Conservation (phyloP, 164 flowering plant species). For the Vitis amurensis region DNA sequence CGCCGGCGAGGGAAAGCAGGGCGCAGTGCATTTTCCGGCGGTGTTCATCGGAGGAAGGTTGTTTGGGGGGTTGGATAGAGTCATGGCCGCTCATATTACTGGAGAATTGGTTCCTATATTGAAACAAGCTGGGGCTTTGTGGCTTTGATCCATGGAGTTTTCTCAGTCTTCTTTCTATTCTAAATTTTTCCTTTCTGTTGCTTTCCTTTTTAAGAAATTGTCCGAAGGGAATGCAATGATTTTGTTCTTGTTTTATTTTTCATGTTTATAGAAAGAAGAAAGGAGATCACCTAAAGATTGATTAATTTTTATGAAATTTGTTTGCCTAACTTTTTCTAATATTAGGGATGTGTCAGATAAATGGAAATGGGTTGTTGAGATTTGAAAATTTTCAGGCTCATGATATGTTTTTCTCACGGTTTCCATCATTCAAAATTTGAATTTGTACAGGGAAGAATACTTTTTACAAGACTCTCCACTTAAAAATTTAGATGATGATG, state of each 20-base stretch:
- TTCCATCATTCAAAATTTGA: too few species aligned
- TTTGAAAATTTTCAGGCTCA: too few species aligned
- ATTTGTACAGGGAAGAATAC: too few species aligned
- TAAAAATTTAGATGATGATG: too few species aligned
- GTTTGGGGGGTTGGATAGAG: conserved; percentile 71
- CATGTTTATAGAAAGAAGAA: neutral
- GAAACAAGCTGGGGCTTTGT: conserved; percentile 71
- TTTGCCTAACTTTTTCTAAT: too few species aligned
- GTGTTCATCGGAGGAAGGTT: conserved; percentile 67
- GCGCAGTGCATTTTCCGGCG: conserved; percentile 42
- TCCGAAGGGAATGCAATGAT: neutral
- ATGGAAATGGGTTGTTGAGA: too few species aligned
- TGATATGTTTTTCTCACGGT: too few species aligned
- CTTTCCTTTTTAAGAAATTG: neutral
- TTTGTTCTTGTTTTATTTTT: neutral
- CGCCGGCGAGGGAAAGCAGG: conserved; percentile 1
- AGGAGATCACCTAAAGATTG: too few species aligned
- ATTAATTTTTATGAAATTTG: too few species aligned
- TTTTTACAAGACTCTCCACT: too few species aligned
- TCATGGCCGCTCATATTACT: conserved; percentile 71
- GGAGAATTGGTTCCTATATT: conserved; percentile 67
- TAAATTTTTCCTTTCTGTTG: too few species aligned
- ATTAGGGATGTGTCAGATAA: too few species aligned
- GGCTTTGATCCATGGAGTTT: conserved; percentile 43
- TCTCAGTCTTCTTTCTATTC: neutral